phyloP scores from a whole-genome alignment of 2,329 filamentous ascomycete species.

The Fusarium veterinarium region DNA sequence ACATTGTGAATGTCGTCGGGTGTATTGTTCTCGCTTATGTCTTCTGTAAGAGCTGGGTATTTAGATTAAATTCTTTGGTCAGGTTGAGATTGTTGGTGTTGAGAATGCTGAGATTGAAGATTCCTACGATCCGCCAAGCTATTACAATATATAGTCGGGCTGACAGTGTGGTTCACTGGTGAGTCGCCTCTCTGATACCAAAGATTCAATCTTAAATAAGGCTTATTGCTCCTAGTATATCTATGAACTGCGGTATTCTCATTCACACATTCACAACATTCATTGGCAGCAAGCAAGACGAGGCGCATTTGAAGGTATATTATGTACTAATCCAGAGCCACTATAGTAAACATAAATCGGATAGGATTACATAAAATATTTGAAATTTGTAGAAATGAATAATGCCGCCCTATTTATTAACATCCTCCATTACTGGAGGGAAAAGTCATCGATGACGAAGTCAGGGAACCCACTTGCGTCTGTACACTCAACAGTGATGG shows the following conservation, averaged over 20 bases:
- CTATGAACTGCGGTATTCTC: background rate
- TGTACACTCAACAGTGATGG: background rate
- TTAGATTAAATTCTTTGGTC: accelerated
- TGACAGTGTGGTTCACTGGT: background rate
- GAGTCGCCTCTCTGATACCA: no score
- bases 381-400: background rate
- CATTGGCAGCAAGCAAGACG: accelerated
- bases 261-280: background rate
- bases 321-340: background rate
- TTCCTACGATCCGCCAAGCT: accelerated
- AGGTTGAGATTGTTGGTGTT: background rate
- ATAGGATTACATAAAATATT: background rate
- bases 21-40: no score
- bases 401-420: background rate
- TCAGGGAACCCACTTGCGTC: background rate
- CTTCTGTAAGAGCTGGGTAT: no score
- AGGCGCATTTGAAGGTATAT: accelerated
- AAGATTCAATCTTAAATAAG: no score
- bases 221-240: accelerated
- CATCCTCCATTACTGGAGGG: background rate
- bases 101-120: accelerated
- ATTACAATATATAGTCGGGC: background rate
- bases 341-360: no score
- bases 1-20: background rate
- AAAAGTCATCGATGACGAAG: slow-evolving; percentile 1